phyloP scores from a whole-genome alignment of 2,329 filamentous ascomycete species.

The Verticillium longisporum region DNA sequence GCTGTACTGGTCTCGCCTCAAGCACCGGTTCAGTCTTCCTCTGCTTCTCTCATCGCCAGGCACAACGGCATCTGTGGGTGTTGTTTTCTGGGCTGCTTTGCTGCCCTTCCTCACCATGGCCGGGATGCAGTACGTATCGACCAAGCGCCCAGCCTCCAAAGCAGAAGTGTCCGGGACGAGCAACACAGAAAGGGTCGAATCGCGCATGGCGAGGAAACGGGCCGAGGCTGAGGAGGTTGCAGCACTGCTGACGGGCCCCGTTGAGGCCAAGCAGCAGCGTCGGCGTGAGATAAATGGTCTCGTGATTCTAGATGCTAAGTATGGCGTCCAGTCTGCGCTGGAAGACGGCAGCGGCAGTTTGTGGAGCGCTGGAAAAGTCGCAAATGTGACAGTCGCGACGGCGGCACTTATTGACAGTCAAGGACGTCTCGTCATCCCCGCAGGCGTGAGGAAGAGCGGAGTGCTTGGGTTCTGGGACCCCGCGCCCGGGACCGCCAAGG shows the following conservation, averaged over 20 bases:
- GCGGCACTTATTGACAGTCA: slow-evolving; percentile 35
- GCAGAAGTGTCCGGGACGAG: background rate
- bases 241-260: slow-evolving; percentile 31
- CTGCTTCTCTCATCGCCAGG: slow-evolving; percentile 28
- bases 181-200: slow-evolving; percentile 11
- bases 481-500: slow-evolving; percentile 33
- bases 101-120: slow-evolving; percentile 33
- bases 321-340: slow-evolving; percentile 25
- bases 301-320: slow-evolving; percentile 43
- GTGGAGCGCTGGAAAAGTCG: slow-evolving; percentile 34
- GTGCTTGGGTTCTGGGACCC: slow-evolving; percentile 47
- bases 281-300: slow-evolving; percentile 30
- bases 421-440: slow-evolving; percentile 28
- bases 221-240: slow-evolving; percentile 38
- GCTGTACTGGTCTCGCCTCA: slow-evolving; percentile 38
- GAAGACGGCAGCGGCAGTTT: slow-evolving; percentile 16
- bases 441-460: slow-evolving; percentile 32
- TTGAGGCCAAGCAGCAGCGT: slow-evolving; percentile 28
- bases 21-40: slow-evolving; percentile 36
- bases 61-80: slow-evolving; percentile 14
- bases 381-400: slow-evolving; percentile 41
- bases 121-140: slow-evolving; percentile 23
- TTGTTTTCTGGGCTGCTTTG: slow-evolving; percentile 30
- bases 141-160: slow-evolving; percentile 5
- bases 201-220: slow-evolving; percentile 24